These are phyloP conservation scores for Fragaria vesca DNA, from an alignment of 306 rosid species.

Conservation along the genomic window DNA sequence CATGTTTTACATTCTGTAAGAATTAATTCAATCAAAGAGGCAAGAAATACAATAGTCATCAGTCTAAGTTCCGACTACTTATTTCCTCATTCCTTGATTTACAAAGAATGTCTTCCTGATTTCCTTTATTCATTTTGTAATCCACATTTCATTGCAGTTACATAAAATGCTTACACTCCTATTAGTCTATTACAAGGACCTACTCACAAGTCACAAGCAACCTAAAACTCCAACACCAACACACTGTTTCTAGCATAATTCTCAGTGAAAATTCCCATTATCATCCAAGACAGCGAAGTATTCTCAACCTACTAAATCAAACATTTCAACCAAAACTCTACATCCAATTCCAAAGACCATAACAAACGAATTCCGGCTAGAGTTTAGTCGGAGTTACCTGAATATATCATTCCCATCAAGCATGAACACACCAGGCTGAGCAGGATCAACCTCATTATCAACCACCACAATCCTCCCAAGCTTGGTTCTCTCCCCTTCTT, in stretches of 20 bases:
- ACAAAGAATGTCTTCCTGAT: neutral
- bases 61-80: neutral
- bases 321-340: neutral
- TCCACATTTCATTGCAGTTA: neutral
- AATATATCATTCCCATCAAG: conserved; percentile 65
- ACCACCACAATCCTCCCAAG: conserved; percentile 69
- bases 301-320: neutral
- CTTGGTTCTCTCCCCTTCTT: conserved; percentile 51
- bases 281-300: neutral
- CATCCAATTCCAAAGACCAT: conserved; percentile 5
- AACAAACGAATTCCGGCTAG: neutral
- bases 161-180: neutral
- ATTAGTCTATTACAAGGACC: neutral
- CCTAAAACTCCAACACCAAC: neutral
- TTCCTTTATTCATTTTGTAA: neutral
- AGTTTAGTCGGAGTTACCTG: conserved; percentile 40
- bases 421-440: conserved; percentile 63
- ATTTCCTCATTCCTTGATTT: neutral
- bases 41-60: neutral
- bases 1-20: neutral
- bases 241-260: neutral
- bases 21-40: neutral
- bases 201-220: neutral
- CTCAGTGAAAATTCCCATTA: neutral
- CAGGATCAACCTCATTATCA: conserved; percentile 34